These are phyloP conservation scores for Phytophthora pluvialis DNA, from an alignment of 352 stramenopile species.

Conservation along the genomic window DNA sequence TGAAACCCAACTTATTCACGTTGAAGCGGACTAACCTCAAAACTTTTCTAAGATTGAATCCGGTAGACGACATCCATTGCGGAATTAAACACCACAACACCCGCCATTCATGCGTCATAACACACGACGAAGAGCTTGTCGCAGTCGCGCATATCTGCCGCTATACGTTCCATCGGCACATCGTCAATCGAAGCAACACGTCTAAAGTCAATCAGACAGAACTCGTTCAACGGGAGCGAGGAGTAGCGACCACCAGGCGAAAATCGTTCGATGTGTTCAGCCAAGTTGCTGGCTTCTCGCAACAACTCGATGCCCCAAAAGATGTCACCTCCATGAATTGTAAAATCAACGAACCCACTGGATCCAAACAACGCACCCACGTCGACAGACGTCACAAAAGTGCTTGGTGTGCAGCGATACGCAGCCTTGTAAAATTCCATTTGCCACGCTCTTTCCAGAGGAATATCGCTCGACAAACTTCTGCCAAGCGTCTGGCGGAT, in stretches of 20 bases:
- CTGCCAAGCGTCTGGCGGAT: slow-evolving; percentile 17
- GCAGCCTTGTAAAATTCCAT: slow-evolving; percentile 21
- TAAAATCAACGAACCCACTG: slow-evolving; percentile 21
- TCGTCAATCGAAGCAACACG: slow-evolving; percentile 1
- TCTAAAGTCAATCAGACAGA: slow-evolving; percentile 19
- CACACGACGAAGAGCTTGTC: slow-evolving; percentile 20
- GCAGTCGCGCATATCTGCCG: slow-evolving; percentile 11
- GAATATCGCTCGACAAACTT: slow-evolving; percentile 13
- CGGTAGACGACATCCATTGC: slow-evolving; percentile 15
- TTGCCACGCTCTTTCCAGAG: slow-evolving; percentile 20
- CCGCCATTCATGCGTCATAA: slow-evolving; percentile 5
- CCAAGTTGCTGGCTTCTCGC: slow-evolving; percentile 6
- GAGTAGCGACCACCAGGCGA: slow-evolving; percentile 12
- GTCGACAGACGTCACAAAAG: slow-evolving; percentile 5
- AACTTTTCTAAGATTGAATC: slow-evolving; percentile 8
- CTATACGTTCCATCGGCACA: slow-evolving; percentile 1
- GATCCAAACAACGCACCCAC: slow-evolving; percentile 23
- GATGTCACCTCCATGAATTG: slow-evolving; percentile 11
- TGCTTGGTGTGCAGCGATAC: slow-evolving; percentile 13
- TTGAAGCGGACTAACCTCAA: slow-evolving; percentile 6
- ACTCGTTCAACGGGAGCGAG: slow-evolving; percentile 4
- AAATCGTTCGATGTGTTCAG: slow-evolving; percentile 10
- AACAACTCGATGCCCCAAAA: slow-evolving; percentile 22
- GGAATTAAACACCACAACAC: slow-evolving; percentile 24
- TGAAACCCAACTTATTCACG: slow-evolving; percentile 5